A percentile compares a stretch with the other conserved stretches of the same genome.
Evolutionary conservation across 805 yeast species (phyloP).

Genomic region (Candida golubevii): DNA sequence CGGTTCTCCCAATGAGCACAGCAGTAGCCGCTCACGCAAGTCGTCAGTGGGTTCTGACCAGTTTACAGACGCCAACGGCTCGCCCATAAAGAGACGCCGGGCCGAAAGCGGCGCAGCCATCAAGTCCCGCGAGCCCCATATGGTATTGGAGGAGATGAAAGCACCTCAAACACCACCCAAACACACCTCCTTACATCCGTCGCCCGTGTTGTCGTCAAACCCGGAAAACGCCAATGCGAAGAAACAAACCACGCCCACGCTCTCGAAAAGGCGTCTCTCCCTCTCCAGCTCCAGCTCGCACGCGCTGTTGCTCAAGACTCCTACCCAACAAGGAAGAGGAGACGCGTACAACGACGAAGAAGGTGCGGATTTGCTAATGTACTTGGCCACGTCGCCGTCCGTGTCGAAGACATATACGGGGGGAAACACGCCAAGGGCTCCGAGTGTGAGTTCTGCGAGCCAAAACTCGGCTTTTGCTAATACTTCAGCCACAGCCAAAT

Average conservation of each 20-base stretch:
- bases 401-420: slow-evolving; percentile 43
- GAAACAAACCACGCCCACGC: slow-evolving; percentile 28
- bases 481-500: slow-evolving; percentile 10
- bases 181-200: slow-evolving; percentile 22
- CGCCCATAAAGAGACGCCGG: slow-evolving; percentile 30
- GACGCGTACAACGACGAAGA: slow-evolving; percentile 43
- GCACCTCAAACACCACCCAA: slow-evolving; percentile 27
- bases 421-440: slow-evolving; percentile 27
- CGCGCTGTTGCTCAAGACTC: slow-evolving; percentile 26
- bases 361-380: slow-evolving; percentile 80
- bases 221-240: slow-evolving; percentile 3
- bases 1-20: neutral
- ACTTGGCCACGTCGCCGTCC: slow-evolving; percentile 79
- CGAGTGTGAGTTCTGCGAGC: neutral
- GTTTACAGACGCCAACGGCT: slow-evolving; percentile 19
- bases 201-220: slow-evolving; percentile 22
- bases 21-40: slow-evolving; percentile 5
- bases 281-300: slow-evolving; percentile 1
- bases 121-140: slow-evolving; percentile 15
- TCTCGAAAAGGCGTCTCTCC: slow-evolving; percentile 22
- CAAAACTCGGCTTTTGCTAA: slow-evolving; percentile 2
- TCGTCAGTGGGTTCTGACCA: slow-evolving; percentile 9
- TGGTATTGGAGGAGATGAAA: slow-evolving; percentile 31
- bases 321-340: slow-evolving; percentile 29
- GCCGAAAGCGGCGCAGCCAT: slow-evolving; percentile 15